Evolutionary conservation across 2,329 filamentous ascomycete species (phyloP).

Genomic region (Xylogone sp.): DNA sequence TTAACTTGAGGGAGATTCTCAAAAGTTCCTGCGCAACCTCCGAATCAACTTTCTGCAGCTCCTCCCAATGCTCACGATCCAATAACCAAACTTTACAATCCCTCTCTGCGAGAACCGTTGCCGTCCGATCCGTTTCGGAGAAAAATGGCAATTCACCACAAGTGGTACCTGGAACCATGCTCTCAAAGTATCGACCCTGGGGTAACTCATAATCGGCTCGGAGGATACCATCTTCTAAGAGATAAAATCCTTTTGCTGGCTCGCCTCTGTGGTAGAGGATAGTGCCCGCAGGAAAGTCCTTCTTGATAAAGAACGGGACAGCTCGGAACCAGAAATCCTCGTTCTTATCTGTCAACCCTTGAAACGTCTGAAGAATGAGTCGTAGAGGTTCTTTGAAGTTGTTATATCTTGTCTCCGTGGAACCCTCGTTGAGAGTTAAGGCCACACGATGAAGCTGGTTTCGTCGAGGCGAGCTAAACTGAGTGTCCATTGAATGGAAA

Average conservation of each 20-base stretch:
- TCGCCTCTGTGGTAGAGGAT: constrained; percentile 78
- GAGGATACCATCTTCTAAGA: constrained; percentile 84
- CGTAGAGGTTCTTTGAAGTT: constrained; percentile 86
- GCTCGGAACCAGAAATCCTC: constrained; percentile 94
- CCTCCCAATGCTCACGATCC: constrained; percentile 66
- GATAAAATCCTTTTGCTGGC: constrained; percentile 76
- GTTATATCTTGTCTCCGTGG: constrained; percentile 66
- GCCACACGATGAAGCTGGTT: constrained; percentile 77
- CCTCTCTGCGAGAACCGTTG: constrained; percentile 78
- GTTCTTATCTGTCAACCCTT: constrained; percentile 77
- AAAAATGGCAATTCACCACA: constrained; percentile 97
- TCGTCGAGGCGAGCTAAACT: constrained; percentile 74
- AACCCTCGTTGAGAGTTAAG: constrained; percentile 65
- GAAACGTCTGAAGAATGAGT: constrained; percentile 92
- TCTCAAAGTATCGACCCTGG: constrained; percentile 84
- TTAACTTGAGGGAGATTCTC: constrained; percentile 85
- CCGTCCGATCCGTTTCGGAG: constrained; percentile 81
- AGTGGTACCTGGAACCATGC: constrained; percentile 89
- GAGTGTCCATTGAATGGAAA: constrained; percentile 46
- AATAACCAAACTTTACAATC: constrained; percentile 82
- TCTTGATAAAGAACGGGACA: constrained; percentile 68
- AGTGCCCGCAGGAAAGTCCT: constrained; percentile 64
- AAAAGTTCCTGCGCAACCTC: constrained; percentile 82
- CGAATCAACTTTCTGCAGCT: constrained; percentile 66
- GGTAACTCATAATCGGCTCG: constrained; percentile 87